A percentile compares a stretch with the other conserved stretches of the same genome.
These are phyloP conservation scores for Thymus mandschuricus DNA, from an alignment of 257 asterid genomes.

Conservation along the genomic window DNA sequence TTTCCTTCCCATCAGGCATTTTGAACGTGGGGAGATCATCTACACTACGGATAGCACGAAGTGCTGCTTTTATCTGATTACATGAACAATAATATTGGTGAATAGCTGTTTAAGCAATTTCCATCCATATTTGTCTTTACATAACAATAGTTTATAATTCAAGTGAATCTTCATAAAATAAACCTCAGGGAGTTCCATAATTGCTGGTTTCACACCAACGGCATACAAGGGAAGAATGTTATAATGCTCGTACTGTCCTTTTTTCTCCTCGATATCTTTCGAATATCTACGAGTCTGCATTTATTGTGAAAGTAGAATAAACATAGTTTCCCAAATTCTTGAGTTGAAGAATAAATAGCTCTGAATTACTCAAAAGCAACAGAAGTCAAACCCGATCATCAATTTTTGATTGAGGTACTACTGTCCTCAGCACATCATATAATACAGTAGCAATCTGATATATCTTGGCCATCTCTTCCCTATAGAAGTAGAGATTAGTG, in stretches of 20 bases:
- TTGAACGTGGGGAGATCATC: slow-evolving; percentile 70
- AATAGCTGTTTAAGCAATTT: slow-evolving; percentile 20
- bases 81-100: slow-evolving; percentile 25
- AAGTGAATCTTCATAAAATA: slow-evolving; percentile 24
- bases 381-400: slow-evolving; percentile 69
- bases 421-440: slow-evolving; percentile 76
- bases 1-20: slow-evolving; percentile 60
- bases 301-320: slow-evolving; percentile 20
- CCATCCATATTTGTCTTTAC: slow-evolving; percentile 23
- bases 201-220: slow-evolving; percentile 83
- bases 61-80: slow-evolving; percentile 80
- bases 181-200: slow-evolving; percentile 98
- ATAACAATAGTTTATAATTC: slow-evolving; percentile 20
- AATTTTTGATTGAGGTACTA: slow-evolving; percentile 60
- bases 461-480: slow-evolving; percentile 96
- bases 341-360: slow-evolving; percentile 5
- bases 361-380: slow-evolving; percentile 15
- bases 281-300: slow-evolving; percentile 72
- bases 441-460: slow-evolving; percentile 87
- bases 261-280: slow-evolving; percentile 87
- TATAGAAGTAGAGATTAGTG: slow-evolving; percentile 32
- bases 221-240: slow-evolving; percentile 95
- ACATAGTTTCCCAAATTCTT: not conserved
- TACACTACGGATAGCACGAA: slow-evolving; percentile 65
- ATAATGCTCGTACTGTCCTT: slow-evolving; percentile 79